A percentile compares a stretch with the other conserved stretches of the same genome.
These are phyloP conservation scores for Podospora pseudoanserina DNA, from an alignment of 495 filamentous ascomycete species.

Conservation along the genomic window DNA sequence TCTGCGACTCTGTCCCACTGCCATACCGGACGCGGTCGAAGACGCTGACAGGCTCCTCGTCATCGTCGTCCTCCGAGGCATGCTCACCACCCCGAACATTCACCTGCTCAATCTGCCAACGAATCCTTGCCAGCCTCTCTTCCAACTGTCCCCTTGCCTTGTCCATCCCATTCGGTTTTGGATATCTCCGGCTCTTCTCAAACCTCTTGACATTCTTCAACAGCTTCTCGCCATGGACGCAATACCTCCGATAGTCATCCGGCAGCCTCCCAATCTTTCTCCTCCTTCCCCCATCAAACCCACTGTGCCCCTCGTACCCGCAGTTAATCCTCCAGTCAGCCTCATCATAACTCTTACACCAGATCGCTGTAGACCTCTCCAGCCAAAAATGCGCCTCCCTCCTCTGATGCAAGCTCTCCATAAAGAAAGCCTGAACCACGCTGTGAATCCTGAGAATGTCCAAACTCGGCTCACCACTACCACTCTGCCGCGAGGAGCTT, in stretches of 20 bases:
- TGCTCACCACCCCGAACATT: constrained; percentile 28
- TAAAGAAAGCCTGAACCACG: constrained; percentile 76
- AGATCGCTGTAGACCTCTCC: constrained; percentile 55
- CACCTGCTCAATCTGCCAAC: constrained; percentile 52
- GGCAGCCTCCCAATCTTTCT: constrained; percentile 53
- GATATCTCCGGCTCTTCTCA: constrained; percentile 34
- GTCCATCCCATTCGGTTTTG: constrained; percentile 25
- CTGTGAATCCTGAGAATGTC: constrained; percentile 74
- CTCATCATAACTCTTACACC: constrained; percentile 59
- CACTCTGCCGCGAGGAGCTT: neutral
- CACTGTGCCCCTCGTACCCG: constrained; percentile 58
- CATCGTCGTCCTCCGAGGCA: constrained; percentile 38
- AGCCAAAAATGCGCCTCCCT: constrained; percentile 61
- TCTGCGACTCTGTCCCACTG: constrained; percentile 30
- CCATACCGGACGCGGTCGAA: constrained; percentile 57
- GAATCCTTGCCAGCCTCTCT: constrained; percentile 49
- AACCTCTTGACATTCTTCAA: constrained; percentile 45
- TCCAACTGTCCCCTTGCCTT: constrained; percentile 46
- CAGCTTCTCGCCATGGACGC: constrained; percentile 62
- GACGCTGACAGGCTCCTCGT: constrained; percentile 41
- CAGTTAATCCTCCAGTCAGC: constrained; percentile 55
- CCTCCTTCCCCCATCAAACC: constrained; percentile 53
- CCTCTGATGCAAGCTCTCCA: constrained; percentile 60
- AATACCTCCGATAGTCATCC: constrained; percentile 67
- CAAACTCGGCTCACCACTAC: constrained; percentile 36